Conservation (phyloP, 1,284 basidiomycete species). For the Leccinum brunneo-olivaceum region DNA sequence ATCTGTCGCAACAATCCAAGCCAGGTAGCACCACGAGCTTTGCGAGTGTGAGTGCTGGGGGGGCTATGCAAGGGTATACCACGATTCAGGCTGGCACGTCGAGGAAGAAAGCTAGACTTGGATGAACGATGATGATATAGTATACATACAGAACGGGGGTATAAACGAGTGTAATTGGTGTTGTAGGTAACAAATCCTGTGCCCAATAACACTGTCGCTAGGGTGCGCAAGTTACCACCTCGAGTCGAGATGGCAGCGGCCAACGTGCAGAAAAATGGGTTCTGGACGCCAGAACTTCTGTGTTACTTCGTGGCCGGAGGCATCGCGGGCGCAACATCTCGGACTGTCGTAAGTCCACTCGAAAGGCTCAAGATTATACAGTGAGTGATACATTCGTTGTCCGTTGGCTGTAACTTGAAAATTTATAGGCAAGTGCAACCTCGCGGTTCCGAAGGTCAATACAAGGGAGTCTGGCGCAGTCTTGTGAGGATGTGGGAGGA, state of each 20-base stretch:
- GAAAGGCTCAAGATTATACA: slow-evolving; percentile 95
- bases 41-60: slow-evolving; percentile 43
- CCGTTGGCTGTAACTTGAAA: slow-evolving; percentile 4
- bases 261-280: slow-evolving; percentile 26
- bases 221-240: slow-evolving; percentile 2
- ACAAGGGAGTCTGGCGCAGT: slow-evolving; percentile 78
- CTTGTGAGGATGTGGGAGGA: slow-evolving; percentile 86
- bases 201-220: slow-evolving; percentile 11
- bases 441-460: slow-evolving; percentile 53
- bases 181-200: slow-evolving; percentile 16
- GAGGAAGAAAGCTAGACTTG: slow-evolving; percentile 42
- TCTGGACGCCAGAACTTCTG: slow-evolving; percentile 24
- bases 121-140: no score
- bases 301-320: slow-evolving; percentile 69
- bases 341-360: slow-evolving; percentile 88
- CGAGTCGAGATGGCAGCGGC: slow-evolving; percentile 16
- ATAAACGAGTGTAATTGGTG: no score
- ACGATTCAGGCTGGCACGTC: slow-evolving; percentile 29
- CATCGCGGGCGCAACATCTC: slow-evolving; percentile 73
- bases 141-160: no score
- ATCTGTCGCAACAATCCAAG: slow-evolving; percentile 40
- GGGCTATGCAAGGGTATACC: slow-evolving; percentile 31
- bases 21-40: slow-evolving; percentile 45
- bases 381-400: slow-evolving; percentile 41
- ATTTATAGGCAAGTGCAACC: slow-evolving; percentile 72